Evolutionary conservation across 768 basidiomycete genomes (phyloP), one percentile per base, ranked within the genome.

Genomic region (Lactarius sp.): DNA sequence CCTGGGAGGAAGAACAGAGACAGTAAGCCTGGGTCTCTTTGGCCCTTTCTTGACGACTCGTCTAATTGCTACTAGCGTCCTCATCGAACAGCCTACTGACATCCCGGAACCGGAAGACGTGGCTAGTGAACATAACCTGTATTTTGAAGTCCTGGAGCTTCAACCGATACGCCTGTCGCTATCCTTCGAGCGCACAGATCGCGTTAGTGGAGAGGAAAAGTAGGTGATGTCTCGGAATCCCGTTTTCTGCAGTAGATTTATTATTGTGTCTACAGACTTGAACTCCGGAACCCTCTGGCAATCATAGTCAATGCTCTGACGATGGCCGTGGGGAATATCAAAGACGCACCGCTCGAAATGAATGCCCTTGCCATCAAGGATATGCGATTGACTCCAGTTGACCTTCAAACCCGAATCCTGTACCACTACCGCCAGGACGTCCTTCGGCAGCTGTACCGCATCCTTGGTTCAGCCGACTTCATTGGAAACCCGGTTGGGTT

Each of bases 391-490:
- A 89, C 90, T 0, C 75, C 89, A 60, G 88, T 93, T 8, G 91
- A 96, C 64, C 80, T 99, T 18, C 86, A 90, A 73, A 84, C 79
- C 59, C 86, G 97, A 39, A 88, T 98, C 62, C 78, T 86, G 46
- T 88, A 95, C 64, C 96, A 98, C 72, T 99, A 98, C 73, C 83
- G 91, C 41, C 91, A 97, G 74, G 94, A 98, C 70, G 83, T 97
- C 59, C 79, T 96, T 44, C 88, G 92, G 12, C 97, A 99, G 72
- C 80, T 98, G 3, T 98, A 98, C 74, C 88, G 97, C 42, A 91
- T 99, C 50, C 81, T 99, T 14, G 96, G 97, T n/a, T 98, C 95
- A 6, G 97, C 95, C 0, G 96, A 98, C 75, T 96, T 98, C 76
- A 90, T 91, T 64, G 90, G 92, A 14, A 95, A 95, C 72, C 96